A percentile compares a stretch with the other conserved stretches of the same genome.
Evolutionary conservation across 2,329 filamentous ascomycete species (phyloP).

Genomic region (Colletotrichum acutatum): DNA sequence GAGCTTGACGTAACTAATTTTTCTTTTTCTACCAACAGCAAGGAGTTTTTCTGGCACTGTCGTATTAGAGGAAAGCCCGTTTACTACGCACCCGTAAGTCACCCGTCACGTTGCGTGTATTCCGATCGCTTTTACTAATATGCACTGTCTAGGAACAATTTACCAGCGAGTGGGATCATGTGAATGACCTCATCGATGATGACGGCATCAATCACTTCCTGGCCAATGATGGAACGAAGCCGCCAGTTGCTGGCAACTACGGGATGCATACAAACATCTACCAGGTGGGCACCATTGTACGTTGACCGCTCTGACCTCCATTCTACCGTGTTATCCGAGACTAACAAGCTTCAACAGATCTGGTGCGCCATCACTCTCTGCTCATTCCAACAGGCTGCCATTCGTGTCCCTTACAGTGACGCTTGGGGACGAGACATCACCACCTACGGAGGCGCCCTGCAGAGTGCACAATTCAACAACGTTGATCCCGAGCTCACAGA

Average conservation of each 20-base stretch:
- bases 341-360: constrained; percentile 23
- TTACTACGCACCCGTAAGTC: constrained; percentile 27
- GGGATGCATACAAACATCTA: constrained; percentile 37
- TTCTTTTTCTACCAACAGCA: background rate
- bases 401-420: background rate
- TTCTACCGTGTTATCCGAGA: background rate
- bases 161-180: constrained; percentile 28
- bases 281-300: constrained; percentile 35
- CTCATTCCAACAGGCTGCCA: background rate
- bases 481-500: constrained; percentile 40
- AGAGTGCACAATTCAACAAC: constrained; percentile 2
- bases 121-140: background rate
- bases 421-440: background rate
- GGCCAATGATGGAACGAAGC: background rate
- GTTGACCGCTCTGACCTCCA: background rate
- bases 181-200: constrained; percentile 3
- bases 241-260: constrained; percentile 36
- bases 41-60: constrained; percentile 25
- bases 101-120: background rate
- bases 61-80: constrained; percentile 17
- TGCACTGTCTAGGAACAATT: constrained; percentile 36
- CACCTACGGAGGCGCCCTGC: constrained; percentile 31
- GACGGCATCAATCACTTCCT: constrained; percentile 6
- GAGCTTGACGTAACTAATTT: background rate
- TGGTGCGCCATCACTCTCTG: constrained; percentile 33